These are phyloP conservation scores for Marchantia paleacea DNA, from an alignment of 225 moss, liverwort and hornwort species.

Conservation along the genomic window DNA sequence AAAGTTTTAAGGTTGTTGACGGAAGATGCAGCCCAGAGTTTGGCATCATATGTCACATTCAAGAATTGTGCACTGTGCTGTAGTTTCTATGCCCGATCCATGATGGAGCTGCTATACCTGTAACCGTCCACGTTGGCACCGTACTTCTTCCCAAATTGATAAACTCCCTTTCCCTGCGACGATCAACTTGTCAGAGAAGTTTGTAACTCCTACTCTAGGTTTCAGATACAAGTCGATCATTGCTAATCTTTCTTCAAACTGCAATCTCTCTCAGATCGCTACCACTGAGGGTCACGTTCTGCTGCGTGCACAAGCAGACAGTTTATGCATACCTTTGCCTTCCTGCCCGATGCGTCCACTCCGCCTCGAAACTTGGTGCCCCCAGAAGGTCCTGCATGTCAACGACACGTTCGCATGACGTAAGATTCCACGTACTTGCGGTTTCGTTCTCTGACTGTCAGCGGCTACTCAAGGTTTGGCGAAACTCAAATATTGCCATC, in stretches of 20 bases:
- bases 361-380: conserved; percentile 48
- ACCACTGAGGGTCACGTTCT: neutral
- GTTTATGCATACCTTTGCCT: conserved; percentile 32
- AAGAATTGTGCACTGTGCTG: no score
- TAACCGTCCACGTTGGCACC: conserved; percentile 98
- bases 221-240: neutral
- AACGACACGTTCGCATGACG: neutral
- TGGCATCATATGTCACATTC: no score
- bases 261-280: neutral
- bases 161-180: conserved; percentile 76
- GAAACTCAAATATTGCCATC: neutral
- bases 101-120: conserved; percentile 29
- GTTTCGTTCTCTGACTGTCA: neutral
- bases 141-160: conserved; percentile 81
- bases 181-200: no score
- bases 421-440: neutral
- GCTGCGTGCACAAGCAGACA: neutral
- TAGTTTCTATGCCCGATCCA: no score
- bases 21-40: no score
- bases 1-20: no score
- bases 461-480: neutral
- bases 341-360: conserved; percentile 62
- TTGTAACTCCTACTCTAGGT: no score
- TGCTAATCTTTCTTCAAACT: neutral
- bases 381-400: conserved; percentile 54